Evolutionary conservation across 2,329 filamentous ascomycete species (phyloP), one percentile per base, ranked within the genome.

Genomic region (Cytospora schulzeri): DNA sequence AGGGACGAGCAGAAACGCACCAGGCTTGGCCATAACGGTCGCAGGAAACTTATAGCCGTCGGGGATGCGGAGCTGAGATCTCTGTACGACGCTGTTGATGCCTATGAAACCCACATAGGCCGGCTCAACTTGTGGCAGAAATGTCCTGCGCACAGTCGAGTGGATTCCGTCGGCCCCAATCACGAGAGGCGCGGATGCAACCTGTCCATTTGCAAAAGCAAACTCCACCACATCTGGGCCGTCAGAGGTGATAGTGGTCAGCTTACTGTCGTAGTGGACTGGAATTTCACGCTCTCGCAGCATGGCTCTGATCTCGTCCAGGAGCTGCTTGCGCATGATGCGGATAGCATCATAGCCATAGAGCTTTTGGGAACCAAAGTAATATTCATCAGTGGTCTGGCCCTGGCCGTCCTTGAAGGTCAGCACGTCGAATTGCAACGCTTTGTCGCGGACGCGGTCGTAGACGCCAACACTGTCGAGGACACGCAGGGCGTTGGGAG

Each of bases 251-350:
- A 41, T 41, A 12, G 38, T 3, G 17, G 17, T n/a, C 4, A 41
- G 38, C 38, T 41, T 41, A 17, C 38, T 41, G 38, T 41, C 38
- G 38, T 41, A 41, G 38, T 45, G 38, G 38, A 45, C 19, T 45
- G 17, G 14, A 19, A 45, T 45, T 3, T 45, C 4, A 1, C 17
- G 38, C 38, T 45, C 38, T n/a, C 15, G 19, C 38, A 45, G 6
- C 19, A 45, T 15, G 3, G 19, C 38, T 2, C 17, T 45, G n/a
- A 57, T 11, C n/a, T 57, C 54, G 3, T 41, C 24, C n/a, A 57
- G 22, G 11, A 57, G 54, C 15, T 57, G 31, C 33, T 57, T 57
- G 31, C 54, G 54, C 54, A 57, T 57, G 38, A 57, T 57, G 8
- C 54, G 29, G 19, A 57, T 22, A 3, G 54, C 54, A 14, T 45